Evolutionary conservation across 1,284 basidiomycete genomes (phyloP).

Genomic region (Pyrrhoderma noxium): DNA sequence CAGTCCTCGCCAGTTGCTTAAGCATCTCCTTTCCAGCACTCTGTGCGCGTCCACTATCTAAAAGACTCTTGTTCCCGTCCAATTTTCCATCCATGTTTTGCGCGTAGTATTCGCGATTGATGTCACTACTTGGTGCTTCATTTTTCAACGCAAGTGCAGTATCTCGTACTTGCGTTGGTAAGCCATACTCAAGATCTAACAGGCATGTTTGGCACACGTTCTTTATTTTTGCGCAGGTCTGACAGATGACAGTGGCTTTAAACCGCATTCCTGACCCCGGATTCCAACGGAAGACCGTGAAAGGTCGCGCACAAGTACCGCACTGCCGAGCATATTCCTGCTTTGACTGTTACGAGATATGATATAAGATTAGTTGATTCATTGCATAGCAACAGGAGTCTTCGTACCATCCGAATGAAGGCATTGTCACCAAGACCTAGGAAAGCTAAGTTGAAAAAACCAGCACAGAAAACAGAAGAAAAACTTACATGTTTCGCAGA

Average conservation of each 20-base stretch:
- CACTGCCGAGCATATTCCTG: conserved; percentile 95
- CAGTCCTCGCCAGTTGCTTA: conserved; percentile 86
- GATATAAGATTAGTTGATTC: conserved; percentile 10
- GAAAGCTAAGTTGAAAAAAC: conserved; percentile 13
- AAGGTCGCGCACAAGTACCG: conserved; percentile 91
- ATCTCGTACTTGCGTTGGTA: conserved; percentile 96
- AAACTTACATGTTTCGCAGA: conserved; percentile 78
- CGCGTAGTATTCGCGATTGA: conserved; percentile 96
- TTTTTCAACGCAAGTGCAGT: conserved; percentile 85
- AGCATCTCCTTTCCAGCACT: conserved; percentile 92
- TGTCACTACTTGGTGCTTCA: conserved; percentile 90
- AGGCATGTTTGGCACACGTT: conserved; percentile 99
- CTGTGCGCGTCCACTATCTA: conserved; percentile 62
- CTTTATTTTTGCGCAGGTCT: conserved; percentile 98
- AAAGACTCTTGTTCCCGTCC: conserved; percentile 57
- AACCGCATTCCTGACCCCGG: conserved; percentile 88
- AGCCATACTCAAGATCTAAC: conserved; percentile 90
- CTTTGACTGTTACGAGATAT: conserved; percentile 58
- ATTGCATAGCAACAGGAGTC: conserved; percentile 2
- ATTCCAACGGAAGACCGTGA: conserved; percentile 98
- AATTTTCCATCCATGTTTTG: conserved; percentile 93
- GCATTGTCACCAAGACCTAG: conserved; percentile 82
- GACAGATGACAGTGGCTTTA: conserved; percentile 98
- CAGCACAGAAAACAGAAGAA: not conserved
- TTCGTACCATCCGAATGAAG: conserved; percentile 80